Evolutionary conservation across 768 basidiomycete species (phyloP), one percentile per base, ranked within the genome.

Genomic region (Suillus subluteus): DNA sequence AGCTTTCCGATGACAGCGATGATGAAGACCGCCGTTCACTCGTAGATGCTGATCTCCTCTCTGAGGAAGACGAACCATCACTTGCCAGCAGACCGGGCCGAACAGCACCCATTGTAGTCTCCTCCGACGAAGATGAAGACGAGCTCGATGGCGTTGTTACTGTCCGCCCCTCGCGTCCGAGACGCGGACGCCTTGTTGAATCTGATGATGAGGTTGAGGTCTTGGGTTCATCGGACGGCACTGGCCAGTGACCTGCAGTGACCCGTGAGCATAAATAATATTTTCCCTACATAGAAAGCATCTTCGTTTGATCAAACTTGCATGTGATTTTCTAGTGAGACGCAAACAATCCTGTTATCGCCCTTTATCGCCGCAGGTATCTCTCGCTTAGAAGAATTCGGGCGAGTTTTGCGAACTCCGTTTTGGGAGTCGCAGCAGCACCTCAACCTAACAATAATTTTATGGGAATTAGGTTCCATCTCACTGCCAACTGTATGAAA

Each of bases 121-220:
- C 68, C 41, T 74, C 74, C 2, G 71, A 70, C 35, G 77, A 72
- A 16, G 66, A 62, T 54, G 72, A 54, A 38, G 65, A 65, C 15
- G 37, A 65, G 40, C 9, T 15, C 6, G 72, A 67, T 2, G 64
- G 66, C 2, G 65, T 40, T 3, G 2, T 37, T 23, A 55, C 15
- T 23, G 43, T 62, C 32, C 44, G 62, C 16, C 55, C 23, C 48
- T 32, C 35, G 32, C 38, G 66, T 30, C 16, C 46, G 41, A 52
- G 21, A 23, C 35, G 64, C 62, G 41, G 30, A 50, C 21, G n/a
- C 38, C 55, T 68, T 16, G 32, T 77, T 62, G 68, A 69, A 58
- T 76, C 72, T 12, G 76, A 77, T 41, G 67, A 56, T 12, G 75
- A 76, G 26, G 66, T 37, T 44, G 59, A 30, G 16, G 61, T 54